Conservation (phyloP, 495 filamentous ascomycete species). For the Tuber aestivum region DNA sequence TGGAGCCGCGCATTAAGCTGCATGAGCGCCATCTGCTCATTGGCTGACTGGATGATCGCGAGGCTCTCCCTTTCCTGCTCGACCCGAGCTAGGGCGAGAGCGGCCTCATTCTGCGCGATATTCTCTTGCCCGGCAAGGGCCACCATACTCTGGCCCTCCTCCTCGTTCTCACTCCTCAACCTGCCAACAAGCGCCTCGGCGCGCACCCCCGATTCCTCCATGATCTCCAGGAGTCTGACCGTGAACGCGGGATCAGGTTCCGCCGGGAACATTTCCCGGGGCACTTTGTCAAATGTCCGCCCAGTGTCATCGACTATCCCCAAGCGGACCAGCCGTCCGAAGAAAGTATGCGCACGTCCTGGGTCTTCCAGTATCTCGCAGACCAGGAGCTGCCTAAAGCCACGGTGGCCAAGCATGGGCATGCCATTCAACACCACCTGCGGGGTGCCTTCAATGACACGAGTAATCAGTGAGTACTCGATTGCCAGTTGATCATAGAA, state of each 20-base stretch:
- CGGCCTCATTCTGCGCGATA: not conserved
- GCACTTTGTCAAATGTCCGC: not conserved
- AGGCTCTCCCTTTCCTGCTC: too few species aligned
- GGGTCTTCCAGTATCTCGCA: not conserved
- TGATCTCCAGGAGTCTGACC: not conserved
- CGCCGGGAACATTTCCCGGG: not conserved
- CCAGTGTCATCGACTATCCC: not conserved
- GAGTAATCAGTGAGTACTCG: not conserved
- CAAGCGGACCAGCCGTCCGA: not conserved
- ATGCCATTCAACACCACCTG: not conserved
- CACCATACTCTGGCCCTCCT: not conserved
- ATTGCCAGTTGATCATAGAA: not conserved
- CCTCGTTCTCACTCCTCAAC: not conserved
- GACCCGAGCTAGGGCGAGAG: too few species aligned
- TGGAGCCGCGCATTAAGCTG: too few species aligned
- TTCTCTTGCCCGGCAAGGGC: not conserved
- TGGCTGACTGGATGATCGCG: too few species aligned
- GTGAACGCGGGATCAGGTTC: not conserved
- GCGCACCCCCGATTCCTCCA: not conserved
- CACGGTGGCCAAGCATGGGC: not conserved
- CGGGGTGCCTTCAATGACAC: not conserved
- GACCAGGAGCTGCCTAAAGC: not conserved
- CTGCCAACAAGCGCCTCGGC: not conserved
- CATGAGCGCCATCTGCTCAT: too few species aligned
- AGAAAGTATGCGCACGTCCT: not conserved